Base-by-base conservation (phyloP, 352 stramenopile species). In the Ophiocytium majus region DNA sequence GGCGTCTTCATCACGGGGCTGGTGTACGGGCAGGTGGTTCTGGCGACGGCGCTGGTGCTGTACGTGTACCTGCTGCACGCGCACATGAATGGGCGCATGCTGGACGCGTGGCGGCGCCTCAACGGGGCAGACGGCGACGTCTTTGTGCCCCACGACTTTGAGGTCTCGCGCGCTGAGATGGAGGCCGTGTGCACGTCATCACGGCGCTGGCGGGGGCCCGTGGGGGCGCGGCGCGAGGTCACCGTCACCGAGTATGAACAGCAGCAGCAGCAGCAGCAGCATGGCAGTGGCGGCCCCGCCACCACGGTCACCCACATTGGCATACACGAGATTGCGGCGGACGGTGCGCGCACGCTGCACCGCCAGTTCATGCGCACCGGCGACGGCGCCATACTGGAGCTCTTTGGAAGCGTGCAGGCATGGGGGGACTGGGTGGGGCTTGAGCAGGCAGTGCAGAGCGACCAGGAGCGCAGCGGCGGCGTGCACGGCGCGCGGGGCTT, bases 81-180 rank as follows among this genome's bases (percentile, higher is more conserved):
- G 1, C 93, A 97, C 91, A 94, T 95, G 91, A 96, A 96, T 85
- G 93, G 93, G 14, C 92, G 93, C 71, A 94, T 97, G 92, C 90
- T 96, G 5, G 93, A 97, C 82, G 89, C 94, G 1, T 96, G 95
- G 81, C 90, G 92, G 0, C 92, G 93, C 31, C 82, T 96, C 9
- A 92, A 95, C 83, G 92, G 88, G 9, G 89, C 91, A 9, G 92
- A 95, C 66, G 84, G 90, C 71, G 80, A 90, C 0, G 94, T 97
- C 66, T 96, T 96, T 82, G 86, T 96, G 17, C 94, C 94, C n/a
- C 91, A 96, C 63, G 93, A 97, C 86, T 91, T 92, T 75, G 94
- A 97, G 71, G 83, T 97, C 23, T 94, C 92, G 0, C 79, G 92
- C 0, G 85, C 92, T 17, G 93, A 96, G 83, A 85, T 97, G 17